Evolutionary conservation across 176 grass and related monocot species (phyloP).

Genomic region (Chloris gayana): DNA sequence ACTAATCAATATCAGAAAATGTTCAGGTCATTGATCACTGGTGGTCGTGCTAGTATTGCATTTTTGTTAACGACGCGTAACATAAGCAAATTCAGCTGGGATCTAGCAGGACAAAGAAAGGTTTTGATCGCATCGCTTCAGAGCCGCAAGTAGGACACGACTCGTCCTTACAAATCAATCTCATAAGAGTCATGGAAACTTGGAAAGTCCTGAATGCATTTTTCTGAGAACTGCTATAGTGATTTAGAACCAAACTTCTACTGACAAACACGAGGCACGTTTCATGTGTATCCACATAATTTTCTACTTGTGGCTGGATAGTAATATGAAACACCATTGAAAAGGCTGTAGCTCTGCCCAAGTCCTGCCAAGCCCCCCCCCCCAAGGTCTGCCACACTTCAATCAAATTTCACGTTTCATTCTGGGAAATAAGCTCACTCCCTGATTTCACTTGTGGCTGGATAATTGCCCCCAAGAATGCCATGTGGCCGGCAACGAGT

Average conservation of each 20-base stretch:
- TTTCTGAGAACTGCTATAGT: neutral
- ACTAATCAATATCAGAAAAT: too few relatives aligned
- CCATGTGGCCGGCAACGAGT: neutral
- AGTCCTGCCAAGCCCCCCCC: neutral
- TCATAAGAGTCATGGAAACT: too few relatives aligned
- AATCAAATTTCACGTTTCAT: neutral
- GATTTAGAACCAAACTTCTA: neutral
- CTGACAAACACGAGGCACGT: neutral
- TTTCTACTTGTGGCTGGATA: too few relatives aligned
- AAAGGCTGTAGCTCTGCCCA: neutral
- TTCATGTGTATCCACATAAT: neutral
- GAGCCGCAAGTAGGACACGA: neutral
- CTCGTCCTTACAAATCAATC: neutral
- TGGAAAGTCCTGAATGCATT: too few relatives aligned
- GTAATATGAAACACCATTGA: neutral
- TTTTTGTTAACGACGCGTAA: too few relatives aligned
- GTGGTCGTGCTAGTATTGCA: neutral
- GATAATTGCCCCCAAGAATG: neutral
- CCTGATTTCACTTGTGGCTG: neutral
- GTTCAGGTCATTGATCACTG: neutral
- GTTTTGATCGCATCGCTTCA: neutral
- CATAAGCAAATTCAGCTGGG: neutral
- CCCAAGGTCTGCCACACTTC: neutral
- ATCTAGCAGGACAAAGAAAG: neutral
- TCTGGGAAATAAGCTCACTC: neutral